Percentiles rank a stretch among this genome's conserved stretches.
phyloP scores from a whole-genome alignment of 2,329 filamentous ascomycete species.

The Lasiodiplodia gonubiensis region DNA sequence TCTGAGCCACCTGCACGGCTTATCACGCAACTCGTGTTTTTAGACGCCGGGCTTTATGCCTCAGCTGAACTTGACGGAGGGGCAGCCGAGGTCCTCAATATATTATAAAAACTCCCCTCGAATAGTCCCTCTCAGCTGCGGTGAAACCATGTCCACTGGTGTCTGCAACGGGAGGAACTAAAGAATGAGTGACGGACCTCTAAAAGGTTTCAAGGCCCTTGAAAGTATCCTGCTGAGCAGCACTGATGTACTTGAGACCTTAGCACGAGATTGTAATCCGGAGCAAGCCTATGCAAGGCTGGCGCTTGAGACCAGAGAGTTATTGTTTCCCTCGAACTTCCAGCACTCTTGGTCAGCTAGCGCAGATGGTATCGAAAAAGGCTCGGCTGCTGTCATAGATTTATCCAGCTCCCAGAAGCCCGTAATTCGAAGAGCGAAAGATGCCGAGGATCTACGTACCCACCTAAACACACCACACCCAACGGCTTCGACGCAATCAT shows the following conservation, averaged over 20 bases:
- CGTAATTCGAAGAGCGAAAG: not conserved
- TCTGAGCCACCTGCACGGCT: too few relatives aligned
- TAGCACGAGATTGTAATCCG: not conserved
- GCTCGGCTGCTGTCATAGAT: not conserved
- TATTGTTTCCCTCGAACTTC: not conserved
- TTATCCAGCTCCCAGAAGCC: not conserved
- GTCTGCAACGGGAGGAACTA: too few relatives aligned
- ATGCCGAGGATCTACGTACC: not conserved
- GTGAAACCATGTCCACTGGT: too few relatives aligned
- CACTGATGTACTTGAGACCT: not conserved
- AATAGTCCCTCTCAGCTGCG: too few relatives aligned
- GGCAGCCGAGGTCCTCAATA: too few relatives aligned
- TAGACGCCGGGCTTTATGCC: too few relatives aligned
- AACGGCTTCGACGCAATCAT: not conserved
- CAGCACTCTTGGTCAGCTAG: not conserved
- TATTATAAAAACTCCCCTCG: too few relatives aligned
- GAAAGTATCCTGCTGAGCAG: not conserved
- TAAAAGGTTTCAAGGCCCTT: too few relatives aligned
- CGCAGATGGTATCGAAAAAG: not conserved
- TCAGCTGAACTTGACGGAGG: too few relatives aligned
- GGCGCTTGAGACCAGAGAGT: not conserved
- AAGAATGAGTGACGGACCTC: too few relatives aligned
- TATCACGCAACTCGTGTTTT: too few relatives aligned
- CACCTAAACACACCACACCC: not conserved
- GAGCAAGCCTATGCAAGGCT: not conserved